Base-by-base conservation (phyloP, 2,329 filamentous ascomycete genomes). In the Seiridium cupressi region DNA sequence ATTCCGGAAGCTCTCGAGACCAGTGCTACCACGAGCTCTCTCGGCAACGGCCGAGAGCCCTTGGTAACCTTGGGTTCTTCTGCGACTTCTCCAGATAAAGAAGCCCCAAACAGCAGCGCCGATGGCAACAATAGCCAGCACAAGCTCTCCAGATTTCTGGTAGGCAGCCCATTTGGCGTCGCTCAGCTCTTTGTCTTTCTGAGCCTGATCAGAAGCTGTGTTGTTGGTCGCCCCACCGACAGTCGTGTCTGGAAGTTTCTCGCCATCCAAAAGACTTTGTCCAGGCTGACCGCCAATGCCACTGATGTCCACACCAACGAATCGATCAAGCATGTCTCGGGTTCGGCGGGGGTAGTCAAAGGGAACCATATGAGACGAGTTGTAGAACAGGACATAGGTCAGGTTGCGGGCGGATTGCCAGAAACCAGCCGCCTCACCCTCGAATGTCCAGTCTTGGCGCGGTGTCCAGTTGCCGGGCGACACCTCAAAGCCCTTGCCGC, bases 321-420 rank as follows among this genome's bases (percentile, higher is more conserved):
- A 97, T 46, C 95, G 90, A 75, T 99, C 94, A 13, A 99, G 87
- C 95, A 99, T 99, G 73, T 98, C 95, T 63, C 94, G 87, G 26
- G 89, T 90, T 62, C 93, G 89, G 53, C 92, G 88, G 1, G 94
- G 89, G 68, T 90, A 91, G 75, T 99, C 94, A 70, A 95, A 98
- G 1, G 95, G 96, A 1, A 99, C 95, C 95, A 99, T 99, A 76
- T 99, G 95, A 55, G 91, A 96, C 13, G 92, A 88, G 74, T 99
- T 96, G 80, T 96, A 92, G 77, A 98, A 97, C 46, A 96, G 82
- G 38, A 99, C 89, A 72, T 99, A 99, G 1, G 95, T 97, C 62
- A 99, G 78, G 76, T 99, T 99, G 65, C 96, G 88, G 1, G 95
- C 94, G 73, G 93, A 87, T 75, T 99, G 96, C 82, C 94, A 99